Conservation (phyloP, 2,329 filamentous ascomycete species). For the Microcyclospora tardicrescens region DNA sequence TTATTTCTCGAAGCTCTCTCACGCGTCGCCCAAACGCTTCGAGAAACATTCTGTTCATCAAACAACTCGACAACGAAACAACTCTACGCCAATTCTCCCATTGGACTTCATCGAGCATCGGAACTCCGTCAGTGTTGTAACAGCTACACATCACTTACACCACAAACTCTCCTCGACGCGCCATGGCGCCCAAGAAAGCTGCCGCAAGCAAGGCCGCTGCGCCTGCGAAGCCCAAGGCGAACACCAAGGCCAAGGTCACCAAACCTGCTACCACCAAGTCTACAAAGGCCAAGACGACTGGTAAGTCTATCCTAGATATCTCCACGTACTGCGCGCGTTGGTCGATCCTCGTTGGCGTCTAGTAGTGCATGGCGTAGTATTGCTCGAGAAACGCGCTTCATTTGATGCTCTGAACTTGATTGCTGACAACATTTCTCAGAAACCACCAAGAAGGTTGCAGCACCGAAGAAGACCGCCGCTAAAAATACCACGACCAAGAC, state of each 20-base stretch:
- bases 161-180: conserved; percentile 1
- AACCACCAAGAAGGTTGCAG: conserved; percentile 5
- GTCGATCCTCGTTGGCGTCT: no score
- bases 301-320: conserved; percentile 6
- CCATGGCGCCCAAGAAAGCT: conserved; percentile 1
- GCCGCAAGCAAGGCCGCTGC: neutral
- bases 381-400: no score
- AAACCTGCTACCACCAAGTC: conserved; percentile 4
- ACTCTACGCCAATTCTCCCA: no score
- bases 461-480: neutral
- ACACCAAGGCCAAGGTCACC: conserved; percentile 8
- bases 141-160: neutral
- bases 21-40: no score
- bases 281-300: neutral
- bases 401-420: no score
- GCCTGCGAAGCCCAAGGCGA: conserved; percentile 4
- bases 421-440: conserved; percentile 1
- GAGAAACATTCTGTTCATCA: no score
- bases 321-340: no score
- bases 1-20: no score
- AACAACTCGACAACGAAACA: no score
- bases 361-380: no score
- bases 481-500: conserved; percentile 3
- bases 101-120: no score
- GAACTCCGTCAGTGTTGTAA: no score